These are phyloP conservation scores for Trichoderma sp. DNA, from an alignment of 2,329 filamentous ascomycete species.

Conservation along the genomic window DNA sequence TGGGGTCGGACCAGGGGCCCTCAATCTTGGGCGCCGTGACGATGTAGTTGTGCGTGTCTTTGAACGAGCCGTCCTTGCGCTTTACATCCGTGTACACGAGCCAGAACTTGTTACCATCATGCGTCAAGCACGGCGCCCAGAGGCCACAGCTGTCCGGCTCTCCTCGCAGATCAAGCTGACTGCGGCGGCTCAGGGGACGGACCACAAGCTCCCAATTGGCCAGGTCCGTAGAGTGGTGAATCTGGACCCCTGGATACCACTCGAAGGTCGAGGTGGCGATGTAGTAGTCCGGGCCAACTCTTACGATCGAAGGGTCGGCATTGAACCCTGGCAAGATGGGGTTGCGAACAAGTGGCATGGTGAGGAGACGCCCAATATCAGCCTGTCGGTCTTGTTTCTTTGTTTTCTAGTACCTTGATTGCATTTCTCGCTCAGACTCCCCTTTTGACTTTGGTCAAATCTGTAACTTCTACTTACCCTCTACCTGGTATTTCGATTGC, in stretches of 20 bases:
- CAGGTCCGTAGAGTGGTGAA: constrained; percentile 56
- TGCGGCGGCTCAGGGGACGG: constrained; percentile 53
- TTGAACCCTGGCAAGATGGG: constrained; percentile 61
- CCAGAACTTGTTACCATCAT: constrained; percentile 63
- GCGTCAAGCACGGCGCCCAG: constrained; percentile 66
- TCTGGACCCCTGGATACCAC: constrained; percentile 59
- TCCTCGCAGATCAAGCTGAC: constrained; percentile 60
- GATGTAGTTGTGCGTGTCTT: constrained; percentile 66
- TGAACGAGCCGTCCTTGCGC: constrained; percentile 67
- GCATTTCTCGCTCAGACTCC: too few relatives aligned
- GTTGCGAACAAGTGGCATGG: constrained; percentile 54
- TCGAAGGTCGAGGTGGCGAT: constrained; percentile 60
- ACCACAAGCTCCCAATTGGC: constrained; percentile 54
- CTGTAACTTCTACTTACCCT: neutral
- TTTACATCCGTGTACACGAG: constrained; percentile 68
- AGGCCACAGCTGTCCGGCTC: constrained; percentile 62
- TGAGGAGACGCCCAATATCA: neutral
- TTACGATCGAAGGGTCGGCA: constrained; percentile 56
- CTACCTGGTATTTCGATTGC: neutral
- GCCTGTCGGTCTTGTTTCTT: neutral
- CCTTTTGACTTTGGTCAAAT: neutral
- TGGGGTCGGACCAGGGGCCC: constrained; percentile 64
- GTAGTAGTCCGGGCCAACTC: constrained; percentile 57
- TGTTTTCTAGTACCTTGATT: neutral
- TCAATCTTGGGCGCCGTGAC: constrained; percentile 55